These are phyloP conservation scores for Tetracentron sinense DNA, from an alignment of 164 flowering plant genomes.

Conservation along the genomic window DNA sequence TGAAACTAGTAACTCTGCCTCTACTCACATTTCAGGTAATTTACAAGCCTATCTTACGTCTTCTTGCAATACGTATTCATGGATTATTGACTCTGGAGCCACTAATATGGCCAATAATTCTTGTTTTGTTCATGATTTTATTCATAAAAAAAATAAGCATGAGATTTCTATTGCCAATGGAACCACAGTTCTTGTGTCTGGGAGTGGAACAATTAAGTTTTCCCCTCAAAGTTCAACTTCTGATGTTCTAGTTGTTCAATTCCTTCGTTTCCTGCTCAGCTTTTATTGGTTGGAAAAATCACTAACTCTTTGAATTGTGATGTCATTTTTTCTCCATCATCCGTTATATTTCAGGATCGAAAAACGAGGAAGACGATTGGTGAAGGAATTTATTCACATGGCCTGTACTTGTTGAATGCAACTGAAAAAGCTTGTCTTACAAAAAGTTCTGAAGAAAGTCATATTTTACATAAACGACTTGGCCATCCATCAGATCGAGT, in stretches of 20 bases:
- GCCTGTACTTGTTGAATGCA: neutral
- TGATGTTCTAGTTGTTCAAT: constrained; percentile 1
- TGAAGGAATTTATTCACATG: neutral
- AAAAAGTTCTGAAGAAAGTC: too few species aligned
- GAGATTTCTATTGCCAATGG: too few species aligned
- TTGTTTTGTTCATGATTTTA: neutral
- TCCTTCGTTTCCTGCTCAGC: neutral
- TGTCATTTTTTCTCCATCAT: constrained; percentile 1
- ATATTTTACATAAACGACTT: too few species aligned
- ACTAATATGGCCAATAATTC: constrained; percentile 11
- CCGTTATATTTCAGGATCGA: neutral
- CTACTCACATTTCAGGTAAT: constrained; percentile 8
- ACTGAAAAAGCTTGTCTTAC: too few species aligned
- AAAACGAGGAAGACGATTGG: too few species aligned
- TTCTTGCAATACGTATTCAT: neutral
- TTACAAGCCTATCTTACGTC: constrained; percentile 1
- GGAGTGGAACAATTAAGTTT: neutral
- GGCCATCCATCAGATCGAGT: too few species aligned
- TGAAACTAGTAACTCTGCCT: neutral
- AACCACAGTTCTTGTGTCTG: too few species aligned
- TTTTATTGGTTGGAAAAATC: neutral
- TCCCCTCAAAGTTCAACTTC: neutral
- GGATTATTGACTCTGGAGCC: constrained; percentile 18
- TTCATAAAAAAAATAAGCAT: neutral
- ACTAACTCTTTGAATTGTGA: constrained; percentile 12